Conservation (phyloP, 805 yeast genomes). For the Hanseniaspora jakobsenii region DNA sequence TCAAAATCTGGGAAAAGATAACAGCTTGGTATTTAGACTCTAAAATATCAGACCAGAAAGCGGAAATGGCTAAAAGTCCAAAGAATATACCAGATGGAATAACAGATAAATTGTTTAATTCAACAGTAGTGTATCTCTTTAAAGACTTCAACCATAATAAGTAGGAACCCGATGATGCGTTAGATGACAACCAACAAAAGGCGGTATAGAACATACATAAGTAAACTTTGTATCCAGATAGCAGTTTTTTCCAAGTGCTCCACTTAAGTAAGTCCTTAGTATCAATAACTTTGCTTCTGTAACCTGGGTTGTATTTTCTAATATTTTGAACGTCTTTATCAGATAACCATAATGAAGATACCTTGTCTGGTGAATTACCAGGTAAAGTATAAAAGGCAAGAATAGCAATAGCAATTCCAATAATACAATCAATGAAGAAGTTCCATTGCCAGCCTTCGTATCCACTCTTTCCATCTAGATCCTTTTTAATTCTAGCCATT, state of each 20-base stretch:
- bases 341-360: slow-evolving; percentile 41
- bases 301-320: slow-evolving; percentile 24
- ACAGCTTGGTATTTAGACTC: slow-evolving; percentile 46
- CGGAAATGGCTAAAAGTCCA: slow-evolving; percentile 24
- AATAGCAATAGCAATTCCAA: slow-evolving; percentile 47
- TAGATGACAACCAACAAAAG: slow-evolving; percentile 47
- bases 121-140: slow-evolving; percentile 30
- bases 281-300: slow-evolving; percentile 22
- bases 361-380: slow-evolving; percentile 47
- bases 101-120: slow-evolving; percentile 38
- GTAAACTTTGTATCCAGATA: slow-evolving; percentile 48
- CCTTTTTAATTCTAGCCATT: slow-evolving; percentile 41
- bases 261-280: slow-evolving; percentile 32
- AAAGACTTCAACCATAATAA: slow-evolving; percentile 40
- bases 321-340: slow-evolving; percentile 48
- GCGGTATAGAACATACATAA: slow-evolving; percentile 41
- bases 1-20: slow-evolving; percentile 40
- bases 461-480: slow-evolving; percentile 41
- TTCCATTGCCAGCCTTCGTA: slow-evolving; percentile 63
- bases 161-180: slow-evolving; percentile 41
- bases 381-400: slow-evolving; percentile 47
- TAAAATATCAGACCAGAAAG: slow-evolving; percentile 37
- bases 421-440: slow-evolving; percentile 51
- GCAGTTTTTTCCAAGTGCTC: slow-evolving; percentile 41
- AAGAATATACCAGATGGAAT: slow-evolving; percentile 48